Evolutionary conservation across 345 rosid species (phyloP).

Genomic region (Reutealis trisperma): DNA sequence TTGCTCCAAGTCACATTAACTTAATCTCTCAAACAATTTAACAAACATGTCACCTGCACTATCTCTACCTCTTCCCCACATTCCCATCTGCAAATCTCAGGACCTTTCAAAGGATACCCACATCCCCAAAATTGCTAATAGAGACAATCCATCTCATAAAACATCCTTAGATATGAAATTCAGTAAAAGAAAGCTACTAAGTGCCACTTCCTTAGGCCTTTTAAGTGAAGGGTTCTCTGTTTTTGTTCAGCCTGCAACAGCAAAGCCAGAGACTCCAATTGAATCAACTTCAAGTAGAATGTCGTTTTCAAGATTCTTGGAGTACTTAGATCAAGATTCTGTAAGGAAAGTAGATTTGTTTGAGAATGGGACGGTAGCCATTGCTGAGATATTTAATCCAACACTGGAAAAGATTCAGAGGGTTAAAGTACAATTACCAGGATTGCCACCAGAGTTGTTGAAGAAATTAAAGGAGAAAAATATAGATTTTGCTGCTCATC

Average conservation of each 20-base stretch:
- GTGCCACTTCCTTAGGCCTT: conserved; percentile 38
- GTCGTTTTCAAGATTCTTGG: conserved; percentile 63
- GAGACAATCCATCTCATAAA: conserved; percentile 33
- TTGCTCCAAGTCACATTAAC: not conserved
- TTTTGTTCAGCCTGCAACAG: conserved; percentile 39
- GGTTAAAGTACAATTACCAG: conserved; percentile 67
- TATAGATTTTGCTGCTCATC: conserved; percentile 70
- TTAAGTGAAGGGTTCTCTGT: conserved; percentile 24
- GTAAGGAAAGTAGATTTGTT: conserved; percentile 70
- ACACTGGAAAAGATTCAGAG: conserved; percentile 54
- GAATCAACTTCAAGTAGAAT: conserved; percentile 52
- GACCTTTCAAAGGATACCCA: conserved; percentile 35
- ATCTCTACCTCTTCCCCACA: conserved; percentile 36
- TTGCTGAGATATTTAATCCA: conserved; percentile 59
- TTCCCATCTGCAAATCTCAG: conserved; percentile 45
- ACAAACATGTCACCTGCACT: conserved; percentile 45
- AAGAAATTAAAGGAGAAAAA: conserved; percentile 64
- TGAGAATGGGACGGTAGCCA: conserved; percentile 67
- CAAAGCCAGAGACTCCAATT: conserved; percentile 56
- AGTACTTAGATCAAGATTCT: conserved; percentile 54
- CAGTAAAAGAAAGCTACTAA: conserved; percentile 46
- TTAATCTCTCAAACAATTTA: too few relatives aligned
- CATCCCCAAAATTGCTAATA: conserved; percentile 29
- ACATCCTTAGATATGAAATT: conserved; percentile 25
- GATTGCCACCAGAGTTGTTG: conserved; percentile 56